Evolutionary conservation across 2,329 filamentous ascomycete genomes (phyloP).

Genomic region (Aspergillus pseudoviridinutans): DNA sequence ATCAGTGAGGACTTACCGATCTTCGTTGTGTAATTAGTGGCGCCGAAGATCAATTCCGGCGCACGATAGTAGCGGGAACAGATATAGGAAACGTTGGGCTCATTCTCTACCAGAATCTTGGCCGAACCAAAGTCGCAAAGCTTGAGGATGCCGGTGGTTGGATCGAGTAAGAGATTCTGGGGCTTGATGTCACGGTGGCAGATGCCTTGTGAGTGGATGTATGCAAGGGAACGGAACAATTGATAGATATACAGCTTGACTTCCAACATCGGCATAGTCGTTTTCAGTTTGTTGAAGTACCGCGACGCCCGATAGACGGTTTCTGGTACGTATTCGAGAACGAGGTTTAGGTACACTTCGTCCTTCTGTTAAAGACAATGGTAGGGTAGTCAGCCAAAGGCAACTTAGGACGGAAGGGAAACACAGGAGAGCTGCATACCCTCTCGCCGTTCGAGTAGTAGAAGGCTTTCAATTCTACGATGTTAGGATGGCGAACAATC

Average conservation of each 20-base stretch:
- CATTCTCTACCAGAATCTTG: conserved; percentile 97
- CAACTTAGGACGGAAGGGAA: conserved; percentile 1
- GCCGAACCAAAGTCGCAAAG: conserved; percentile 98
- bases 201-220: conserved; percentile 98
- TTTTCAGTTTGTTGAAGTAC: conserved; percentile 99
- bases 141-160: conserved; percentile 85
- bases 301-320: conserved; percentile 96
- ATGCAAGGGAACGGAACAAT: conserved; percentile 94
- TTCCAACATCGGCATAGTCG: conserved; percentile 97
- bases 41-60: conserved; percentile 95
- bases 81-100: conserved; percentile 99
- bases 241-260: conserved; percentile 99
- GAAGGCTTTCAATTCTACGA: conserved; percentile 97
- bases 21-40: conserved; percentile 99
- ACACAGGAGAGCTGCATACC: conserved; percentile 53
- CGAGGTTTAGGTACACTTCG: conserved; percentile 96
- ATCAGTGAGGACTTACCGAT: conserved; percentile 65
- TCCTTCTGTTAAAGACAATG: conserved; percentile 64
- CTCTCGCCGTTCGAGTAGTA: conserved; percentile 99
- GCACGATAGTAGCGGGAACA: conserved; percentile 98
- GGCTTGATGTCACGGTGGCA: conserved; percentile 99
- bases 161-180: conserved; percentile 92
- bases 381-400: conserved; percentile 5
- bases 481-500: conserved; percentile 97
- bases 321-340: conserved; percentile 97